A percentile compares a stretch with the other conserved stretches of the same genome.
Conservation (phyloP, 805 yeast species). For the Candida pseudofarinosa region DNA sequence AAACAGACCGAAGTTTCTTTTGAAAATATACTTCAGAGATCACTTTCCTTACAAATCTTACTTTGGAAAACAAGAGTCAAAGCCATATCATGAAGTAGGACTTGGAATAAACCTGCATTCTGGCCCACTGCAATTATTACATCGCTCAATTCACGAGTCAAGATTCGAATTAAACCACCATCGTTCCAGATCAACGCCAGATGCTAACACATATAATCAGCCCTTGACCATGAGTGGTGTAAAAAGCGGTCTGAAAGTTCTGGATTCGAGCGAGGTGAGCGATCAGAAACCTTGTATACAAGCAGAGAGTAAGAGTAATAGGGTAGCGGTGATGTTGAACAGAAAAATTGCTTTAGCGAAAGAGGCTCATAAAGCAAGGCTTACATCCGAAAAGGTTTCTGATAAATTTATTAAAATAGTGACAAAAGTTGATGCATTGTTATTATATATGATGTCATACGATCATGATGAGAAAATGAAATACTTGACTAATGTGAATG, state of each 20-base stretch:
- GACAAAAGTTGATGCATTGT: conserved; percentile 24
- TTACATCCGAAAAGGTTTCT: conserved; percentile 13
- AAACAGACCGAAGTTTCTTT: background rate
- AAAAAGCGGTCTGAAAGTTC: background rate
- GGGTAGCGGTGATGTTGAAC: conserved; percentile 2
- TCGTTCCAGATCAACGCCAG: background rate
- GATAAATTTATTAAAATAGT: conserved; percentile 18
- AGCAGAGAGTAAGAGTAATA: background rate
- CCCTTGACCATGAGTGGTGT: too few relatives aligned
- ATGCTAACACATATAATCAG: background rate
- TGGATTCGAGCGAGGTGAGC: background rate
- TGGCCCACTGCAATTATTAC: background rate
- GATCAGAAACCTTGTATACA: too few relatives aligned
- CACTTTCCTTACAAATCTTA: background rate
- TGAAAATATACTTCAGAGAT: background rate
- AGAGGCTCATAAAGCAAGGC: conserved; percentile 15
- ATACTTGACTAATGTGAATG: conserved; percentile 18
- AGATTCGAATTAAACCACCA: background rate
- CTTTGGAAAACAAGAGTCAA: background rate
- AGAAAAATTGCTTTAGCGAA: conserved; percentile 13
- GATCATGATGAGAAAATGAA: conserved; percentile 32
- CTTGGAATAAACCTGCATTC: background rate
- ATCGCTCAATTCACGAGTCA: background rate
- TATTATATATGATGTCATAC: conserved; percentile 22
- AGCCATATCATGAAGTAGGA: background rate